Evolutionary conservation across 2,329 filamentous ascomycete genomes (phyloP), one percentile per base, ranked within the genome.

Genomic region (Aspergillus sp.): DNA sequence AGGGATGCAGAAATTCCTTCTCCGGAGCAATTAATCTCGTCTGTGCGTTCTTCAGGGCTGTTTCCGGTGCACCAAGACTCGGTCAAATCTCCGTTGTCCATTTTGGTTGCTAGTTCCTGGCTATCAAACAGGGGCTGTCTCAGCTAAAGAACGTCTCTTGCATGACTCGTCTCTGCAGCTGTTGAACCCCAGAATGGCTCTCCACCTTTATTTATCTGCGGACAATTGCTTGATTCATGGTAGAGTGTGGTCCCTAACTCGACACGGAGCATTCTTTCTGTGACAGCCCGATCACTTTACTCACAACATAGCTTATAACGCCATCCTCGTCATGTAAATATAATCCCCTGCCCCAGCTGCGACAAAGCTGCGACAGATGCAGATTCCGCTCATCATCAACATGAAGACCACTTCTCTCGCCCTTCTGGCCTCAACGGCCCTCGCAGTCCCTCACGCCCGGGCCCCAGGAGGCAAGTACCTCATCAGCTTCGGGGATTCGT

Each of bases 401-500:
- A 57, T 57, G 54, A 57, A 57, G 15, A 4, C 49, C 1, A 3
- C 42, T 2, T 3, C 22, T 7, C 34, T 57, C 1, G n/a, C 49
- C 11, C 33, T 52, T 1, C 30, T 56, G 7, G 54, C 54, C 20
- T 24, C 54, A 15, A 30, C 41, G 13, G 48, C 54, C 41, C 13
- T 46, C 1, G 54, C 54, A 6, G n/a, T 52, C 30, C 40, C 54
- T 13, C 34, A 34, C 34, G 13, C 45, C 37, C 15, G 33, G 0
- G 27, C 27, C 30, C 17, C 13, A 19, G 19, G n/a, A 54, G n/a
- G 30, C 3, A 50, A 58, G 45, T 55, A 58, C 34, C 30, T 58
- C 17, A 51, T 58, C 20, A 50, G 37, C 40, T 58, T 58, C 46
- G 54, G 58, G 11, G 53, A 61, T 37, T 59, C 56, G 3, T 61